A percentile compares a stretch with the other conserved stretches of the same genome.
Conservation (phyloP, 2,329 filamentous ascomycete genomes). For the Chaetomium strumarium region DNA sequence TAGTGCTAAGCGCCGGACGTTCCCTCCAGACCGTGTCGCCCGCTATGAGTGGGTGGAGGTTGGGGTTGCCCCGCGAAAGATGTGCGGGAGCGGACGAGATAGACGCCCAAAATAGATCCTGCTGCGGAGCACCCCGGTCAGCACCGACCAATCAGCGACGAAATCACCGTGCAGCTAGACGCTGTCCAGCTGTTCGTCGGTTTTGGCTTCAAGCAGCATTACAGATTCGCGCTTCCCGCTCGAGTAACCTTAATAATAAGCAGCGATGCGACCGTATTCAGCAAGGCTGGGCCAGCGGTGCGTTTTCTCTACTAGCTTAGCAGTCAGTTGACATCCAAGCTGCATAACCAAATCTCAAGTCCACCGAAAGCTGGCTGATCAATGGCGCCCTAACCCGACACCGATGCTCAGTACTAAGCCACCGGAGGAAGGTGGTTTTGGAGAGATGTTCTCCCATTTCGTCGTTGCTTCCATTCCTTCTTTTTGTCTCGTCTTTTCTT, state of each 20-base stretch:
- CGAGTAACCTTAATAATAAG: too few relatives aligned
- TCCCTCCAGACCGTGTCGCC: conserved; percentile 1
- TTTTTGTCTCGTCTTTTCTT: too few relatives aligned
- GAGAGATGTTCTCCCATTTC: too few relatives aligned
- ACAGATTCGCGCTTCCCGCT: not conserved
- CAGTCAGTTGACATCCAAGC: not conserved
- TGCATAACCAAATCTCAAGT: not conserved
- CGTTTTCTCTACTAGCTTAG: not conserved
- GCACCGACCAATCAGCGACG: conserved; percentile 23
- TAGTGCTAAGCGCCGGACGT: conserved; percentile 21
- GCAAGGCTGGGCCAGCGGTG: not conserved
- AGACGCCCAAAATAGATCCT: conserved; percentile 27
- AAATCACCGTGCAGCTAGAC: conserved; percentile 31
- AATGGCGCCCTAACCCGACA: not conserved
- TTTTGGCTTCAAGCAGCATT: not conserved
- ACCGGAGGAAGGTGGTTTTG: too few relatives aligned
- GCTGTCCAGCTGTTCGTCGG: conserved; percentile 16
- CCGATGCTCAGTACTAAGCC: too few relatives aligned
- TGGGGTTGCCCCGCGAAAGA: conserved; percentile 1
- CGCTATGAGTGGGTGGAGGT: conserved; percentile 18
- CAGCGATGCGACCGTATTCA: too few relatives aligned
- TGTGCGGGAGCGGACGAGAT: conserved; percentile 9
- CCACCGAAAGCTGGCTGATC: not conserved
- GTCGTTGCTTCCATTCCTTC: too few relatives aligned
- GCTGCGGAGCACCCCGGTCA: not conserved